Base-by-base conservation (phyloP, 1,284 basidiomycete species). In the Pterulicium gracile region DNA sequence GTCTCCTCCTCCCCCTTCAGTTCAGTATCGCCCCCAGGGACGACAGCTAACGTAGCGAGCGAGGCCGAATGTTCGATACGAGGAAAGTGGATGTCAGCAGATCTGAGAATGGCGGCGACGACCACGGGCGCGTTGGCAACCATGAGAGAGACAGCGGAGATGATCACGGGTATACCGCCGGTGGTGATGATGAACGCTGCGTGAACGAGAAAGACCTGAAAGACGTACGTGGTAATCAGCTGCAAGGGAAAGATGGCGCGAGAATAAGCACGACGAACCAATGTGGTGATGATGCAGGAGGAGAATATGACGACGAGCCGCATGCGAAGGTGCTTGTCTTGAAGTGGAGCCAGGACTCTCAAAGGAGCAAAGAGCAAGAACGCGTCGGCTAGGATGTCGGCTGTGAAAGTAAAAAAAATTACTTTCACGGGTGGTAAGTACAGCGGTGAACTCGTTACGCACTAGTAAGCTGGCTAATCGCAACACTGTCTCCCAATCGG, bases 71-170 rank as follows among this genome's bases (percentile, higher is more conserved):
- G 7, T 32, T 32, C 27, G 27, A n/a, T 7, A 32, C 10, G 27
- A 7, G 27, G n/a, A n/a, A 32, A 32, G 27, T 32, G n/a, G 10
- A 32, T 32, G 27, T n/a, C 27, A 10, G 27, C n/a, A n/a, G 27
- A 32, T 32, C 7, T 32, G 27, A 32, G 36, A 39, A 62, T 42
- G 7, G 62, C 56, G 14, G 64, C 60, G 13, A 60, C 56, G 41
- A 68, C 57, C 43, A 70, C 62, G 24, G 67, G 66, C 15, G 69
- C 43, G 51, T 67, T 70, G 51, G 62, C 65, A 15, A 70, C 67
- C 17, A 65, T 61, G 20, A 43, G 46, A 24, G 17, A 39, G 24
- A 22, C 1, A 0, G 65, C 67, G 4, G 63, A 59, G 34, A 70
- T 60, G 41, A 68, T 41, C 12, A 66, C 64, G 23, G 55, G 55